Base-by-base conservation (phyloP, 2,329 filamentous ascomycete species). In the Neofusicoccum parvum region DNA sequence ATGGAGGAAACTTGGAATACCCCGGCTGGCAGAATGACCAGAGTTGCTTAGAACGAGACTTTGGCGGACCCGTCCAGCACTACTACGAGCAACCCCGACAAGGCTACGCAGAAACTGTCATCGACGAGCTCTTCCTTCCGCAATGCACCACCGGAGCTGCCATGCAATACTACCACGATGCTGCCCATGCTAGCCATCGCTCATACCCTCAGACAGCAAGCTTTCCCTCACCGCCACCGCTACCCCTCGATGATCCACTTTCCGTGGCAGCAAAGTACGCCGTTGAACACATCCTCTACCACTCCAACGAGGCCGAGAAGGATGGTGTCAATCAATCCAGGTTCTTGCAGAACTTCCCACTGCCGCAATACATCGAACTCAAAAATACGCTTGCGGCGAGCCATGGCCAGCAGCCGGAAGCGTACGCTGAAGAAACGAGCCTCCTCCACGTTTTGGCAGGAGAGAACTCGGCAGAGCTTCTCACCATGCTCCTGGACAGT, bases 211-310 rank as follows among this genome's bases (percentile, higher is more conserved):
- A 45, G 41, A 45, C 11, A 11, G 15, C 36, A 23, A 5, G 14
- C 34, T 3, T 3, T 3, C 17, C 11, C 7, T 36, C 51, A 7
- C 32, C 32, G 5, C 49, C 32, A 3, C 48, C 3, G 5, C 20
- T 23, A 23, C 20, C 20, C 20, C 20, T 23, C 20, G 20, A 23
- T 23, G 34, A 54, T 15, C 51, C 51, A 2, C 51, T 41, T 5
- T 20, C n/a, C 7, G 15, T 14, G 3, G 51, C 36, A 5, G n/a
- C 36, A 14, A 15, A 37, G 10, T 54, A 54, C 51, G 51, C 51
- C 15, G 51, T 41, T n/a, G 51, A 54, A 15, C 39, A 54, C 34
- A 54, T 54, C 51, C 17, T 54, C 51, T 37, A 54, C 51, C 51
- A 54, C 51, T 39, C 51, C 36, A 54, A 54, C 51, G 34, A 37